Evolutionary conservation across 225 moss, liverwort and hornwort genomes (phyloP).

Genomic region (Polytrichum formosum): DNA sequence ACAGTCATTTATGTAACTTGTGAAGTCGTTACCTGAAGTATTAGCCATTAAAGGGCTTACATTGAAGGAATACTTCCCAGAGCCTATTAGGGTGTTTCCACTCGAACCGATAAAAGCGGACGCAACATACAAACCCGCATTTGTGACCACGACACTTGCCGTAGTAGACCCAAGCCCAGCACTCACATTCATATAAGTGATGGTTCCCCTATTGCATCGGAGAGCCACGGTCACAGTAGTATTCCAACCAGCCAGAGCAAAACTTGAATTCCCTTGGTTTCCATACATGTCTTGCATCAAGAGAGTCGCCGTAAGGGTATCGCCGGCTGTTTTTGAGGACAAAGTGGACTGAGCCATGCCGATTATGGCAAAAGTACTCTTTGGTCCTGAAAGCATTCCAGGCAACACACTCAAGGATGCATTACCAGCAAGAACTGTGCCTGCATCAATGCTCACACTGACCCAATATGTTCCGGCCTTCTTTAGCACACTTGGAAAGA

Average conservation of each 20-base stretch:
- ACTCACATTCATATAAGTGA: constrained; percentile 18
- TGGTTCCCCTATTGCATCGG: constrained; percentile 12
- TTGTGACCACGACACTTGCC: constrained; percentile 19
- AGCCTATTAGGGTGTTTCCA: constrained; percentile 14
- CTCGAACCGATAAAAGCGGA: constrained; percentile 22
- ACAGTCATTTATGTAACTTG: too few relatives aligned
- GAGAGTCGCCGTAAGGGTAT: constrained; percentile 18
- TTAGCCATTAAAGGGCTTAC: constrained; percentile 9
- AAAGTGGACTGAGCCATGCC: constrained; percentile 17
- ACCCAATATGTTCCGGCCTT: constrained; percentile 13
- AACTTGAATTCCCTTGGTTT: constrained; percentile 29
- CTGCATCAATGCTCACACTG: constrained; percentile 11
- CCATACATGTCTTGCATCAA: constrained; percentile 23
- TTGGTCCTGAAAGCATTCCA: constrained; percentile 16
- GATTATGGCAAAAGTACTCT: constrained; percentile 9
- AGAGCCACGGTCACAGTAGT: constrained; percentile 7
- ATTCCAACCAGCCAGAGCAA: constrained; percentile 12
- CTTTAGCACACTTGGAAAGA: constrained; percentile 12
- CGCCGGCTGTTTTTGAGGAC: constrained; percentile 15
- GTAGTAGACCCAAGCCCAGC: constrained; percentile 12
- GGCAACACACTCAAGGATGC: background rate
- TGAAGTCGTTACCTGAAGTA: constrained; percentile 10
- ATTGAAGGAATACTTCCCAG: constrained; percentile 14
- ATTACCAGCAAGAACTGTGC: constrained; percentile 10
- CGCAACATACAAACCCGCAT: constrained; percentile 13